Evolutionary conservation across 805 yeast species (phyloP), one percentile per base, ranked within the genome.

Genomic region (Wickerhamiella kurtzmanii): DNA sequence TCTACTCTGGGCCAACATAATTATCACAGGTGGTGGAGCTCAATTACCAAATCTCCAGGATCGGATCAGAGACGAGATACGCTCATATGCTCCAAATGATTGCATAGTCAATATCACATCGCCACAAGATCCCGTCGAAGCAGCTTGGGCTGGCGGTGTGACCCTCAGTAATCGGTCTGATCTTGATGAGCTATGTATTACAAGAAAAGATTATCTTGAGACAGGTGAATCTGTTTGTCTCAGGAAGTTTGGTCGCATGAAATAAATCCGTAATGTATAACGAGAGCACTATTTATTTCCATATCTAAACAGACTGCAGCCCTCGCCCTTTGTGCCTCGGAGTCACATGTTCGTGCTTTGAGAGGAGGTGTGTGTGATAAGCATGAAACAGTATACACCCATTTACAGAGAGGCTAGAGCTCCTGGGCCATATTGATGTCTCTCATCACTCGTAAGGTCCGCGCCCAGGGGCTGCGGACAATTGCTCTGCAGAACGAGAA

Each of bases 151-250:
- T 39, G 74, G 82, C 8, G 85, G 80, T 44, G 59, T 67, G 13
- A 50, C 55, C 4, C 68, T 80, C 44, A 72, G 71, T 18, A 48
- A 57, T 8, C 62, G 60, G 43, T 45, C 46, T 5, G 67, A 60
- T 36, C 67, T 72, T 47, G 64, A 68, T 17, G 69, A 74, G 36
- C 73, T 80, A 16, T 70, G 77, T 46, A 77, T 92, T 4, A 73
- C 94, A 0, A 75, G 79, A 50, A 76, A 77, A 48, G 97, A 92
- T 44, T 92, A 87, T 57, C 71, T 75, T 53, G 98, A 92, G 62
- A 80, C 84, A 58, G 98, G 98, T 0, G 71, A 77, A 39, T 68
- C 71, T 48, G 66, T 75, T 67, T 72, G 77, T 49, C 71, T 73
- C 45, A 70, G 71, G 46, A 73, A 67, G 56, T 74, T 75, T 63